Evolutionary conservation across 352 stramenopile genomes (phyloP).

Genomic region (Albugo candida): DNA sequence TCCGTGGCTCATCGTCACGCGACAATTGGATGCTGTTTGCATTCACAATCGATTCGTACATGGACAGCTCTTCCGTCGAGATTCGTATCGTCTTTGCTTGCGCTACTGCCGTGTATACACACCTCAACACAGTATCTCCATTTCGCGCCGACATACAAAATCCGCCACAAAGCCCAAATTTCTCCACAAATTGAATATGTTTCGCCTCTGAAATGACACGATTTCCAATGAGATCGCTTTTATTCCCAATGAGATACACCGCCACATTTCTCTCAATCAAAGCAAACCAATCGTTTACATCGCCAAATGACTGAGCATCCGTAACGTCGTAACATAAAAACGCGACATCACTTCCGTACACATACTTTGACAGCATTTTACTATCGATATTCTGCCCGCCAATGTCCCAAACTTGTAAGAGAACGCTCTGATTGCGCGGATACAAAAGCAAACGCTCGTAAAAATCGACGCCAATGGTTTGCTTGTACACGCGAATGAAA

Average conservation of each 20-base stretch:
- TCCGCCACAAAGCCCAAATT: slow-evolving; percentile 32
- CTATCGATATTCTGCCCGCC: slow-evolving; percentile 76
- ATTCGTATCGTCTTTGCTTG: slow-evolving; percentile 43
- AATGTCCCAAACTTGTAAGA: slow-evolving; percentile 80
- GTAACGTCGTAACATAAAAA: slow-evolving; percentile 79
- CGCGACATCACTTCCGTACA: slow-evolving; percentile 58
- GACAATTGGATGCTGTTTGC: slow-evolving; percentile 19
- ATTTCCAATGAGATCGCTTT: slow-evolving; percentile 65
- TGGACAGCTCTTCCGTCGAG: slow-evolving; percentile 63
- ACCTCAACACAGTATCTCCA: slow-evolving; percentile 65
- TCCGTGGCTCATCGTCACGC: slow-evolving; percentile 25
- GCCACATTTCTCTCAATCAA: slow-evolving; percentile 16
- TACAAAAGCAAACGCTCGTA: slow-evolving; percentile 74
- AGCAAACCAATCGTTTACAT: slow-evolving; percentile 49
- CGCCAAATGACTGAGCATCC: slow-evolving; percentile 60
- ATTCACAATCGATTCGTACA: slow-evolving; percentile 48
- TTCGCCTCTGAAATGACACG: slow-evolving; percentile 45
- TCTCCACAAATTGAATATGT: slow-evolving; percentile 67
- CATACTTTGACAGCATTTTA: slow-evolving; percentile 75
- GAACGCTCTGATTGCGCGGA: slow-evolving; percentile 37
- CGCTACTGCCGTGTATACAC: slow-evolving; percentile 56
- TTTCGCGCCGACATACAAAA: slow-evolving; percentile 73
- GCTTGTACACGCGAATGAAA: slow-evolving; percentile 70
- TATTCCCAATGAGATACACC: slow-evolving; percentile 72
- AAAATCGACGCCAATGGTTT: slow-evolving; percentile 75